Evolutionary conservation across 345 rosid species (phyloP), one percentile per base, ranked within the genome.

Genomic region (Syzygium jambos): DNA sequence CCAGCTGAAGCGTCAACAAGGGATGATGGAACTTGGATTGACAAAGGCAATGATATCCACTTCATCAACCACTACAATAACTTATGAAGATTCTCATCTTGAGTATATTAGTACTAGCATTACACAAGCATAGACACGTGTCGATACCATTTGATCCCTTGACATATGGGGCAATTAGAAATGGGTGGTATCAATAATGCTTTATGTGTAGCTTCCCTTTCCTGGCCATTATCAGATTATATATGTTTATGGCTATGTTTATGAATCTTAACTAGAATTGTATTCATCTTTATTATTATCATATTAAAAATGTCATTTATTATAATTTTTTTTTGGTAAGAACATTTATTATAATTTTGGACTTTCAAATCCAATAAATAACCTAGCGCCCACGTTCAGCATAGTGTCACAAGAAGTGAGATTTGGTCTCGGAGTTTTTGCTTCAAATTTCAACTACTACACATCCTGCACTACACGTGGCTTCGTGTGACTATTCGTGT

Each of bases 381-480:
- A 56, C 9, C 2, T 56, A 56, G 59, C 22, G 59, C 9, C 59
- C 4, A 56, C 59, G 3, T 57, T 57, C 7, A 57, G 7, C 30
- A 25, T 57, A 57, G 65, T 5, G 29, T 0, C 10, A 0, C n/a
- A 25, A 22, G 59, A 11, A 56, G 59, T 11, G 23, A 56, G 59
- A 21, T 56, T 56, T 23, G 59, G 27, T 56, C 23, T 8, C 5
- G 4, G 23, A 56, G 27, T 9, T 25, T 56, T 0, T 56, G 27
- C 59, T 22, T 22, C 1, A 22, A 56, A 56, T 23, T 22, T 11
- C 23, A 56, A 25, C 5, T 3, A 8, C 11, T 11, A 56, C 59
- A 56, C 0, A 56, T 8, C 59, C 2, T 22, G 0, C 11, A 2
- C 9, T 22, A 56, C 1, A 0, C 27, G 0, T 56, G 43, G 59